Percentiles rank a stretch among this genome's conserved stretches.
Conservation (phyloP, 495 filamentous ascomycete genomes). For the Hypoxylon fuscum region DNA sequence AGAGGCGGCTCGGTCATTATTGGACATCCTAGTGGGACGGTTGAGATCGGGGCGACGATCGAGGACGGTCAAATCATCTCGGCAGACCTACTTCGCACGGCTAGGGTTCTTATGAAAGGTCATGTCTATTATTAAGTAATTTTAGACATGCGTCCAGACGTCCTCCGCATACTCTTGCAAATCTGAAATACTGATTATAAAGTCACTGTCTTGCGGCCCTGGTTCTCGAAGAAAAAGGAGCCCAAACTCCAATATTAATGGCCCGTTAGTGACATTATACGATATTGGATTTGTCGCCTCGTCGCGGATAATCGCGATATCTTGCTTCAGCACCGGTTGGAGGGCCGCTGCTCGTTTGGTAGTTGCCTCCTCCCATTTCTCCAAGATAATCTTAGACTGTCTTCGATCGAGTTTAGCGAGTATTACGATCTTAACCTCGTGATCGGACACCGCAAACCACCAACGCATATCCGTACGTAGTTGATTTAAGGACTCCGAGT, state of each 20-base stretch:
- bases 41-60: conserved; percentile 63
- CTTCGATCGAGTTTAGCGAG: conserved; percentile 31
- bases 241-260: conserved; percentile 31
- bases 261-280: conserved; percentile 39
- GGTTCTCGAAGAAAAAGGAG: conserved; percentile 37
- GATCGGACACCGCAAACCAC: conserved; percentile 47
- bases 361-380: conserved; percentile 39
- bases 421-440: conserved; percentile 45
- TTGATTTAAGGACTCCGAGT: conserved; percentile 36
- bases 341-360: conserved; percentile 5
- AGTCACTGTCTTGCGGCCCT: conserved; percentile 12
- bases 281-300: conserved; percentile 22
- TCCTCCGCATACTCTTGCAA: conserved; percentile 29
- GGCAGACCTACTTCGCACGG: conserved; percentile 63
- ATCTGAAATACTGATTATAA: conserved; percentile 25
- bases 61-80: conserved; percentile 51
- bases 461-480: conserved; percentile 40
- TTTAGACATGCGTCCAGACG: conserved; percentile 14
- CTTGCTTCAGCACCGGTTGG: conserved; percentile 13
- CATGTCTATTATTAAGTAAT: conserved; percentile 58
- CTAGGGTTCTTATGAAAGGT: conserved; percentile 65
- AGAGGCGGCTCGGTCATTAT: conserved; percentile 56
- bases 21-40: conserved; percentile 68
- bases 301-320: conserved; percentile 27
- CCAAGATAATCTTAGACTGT: conserved; percentile 31